These are phyloP conservation scores for Fusarium siculi DNA, from an alignment of 2,329 filamentous ascomycete genomes.

Conservation along the genomic window DNA sequence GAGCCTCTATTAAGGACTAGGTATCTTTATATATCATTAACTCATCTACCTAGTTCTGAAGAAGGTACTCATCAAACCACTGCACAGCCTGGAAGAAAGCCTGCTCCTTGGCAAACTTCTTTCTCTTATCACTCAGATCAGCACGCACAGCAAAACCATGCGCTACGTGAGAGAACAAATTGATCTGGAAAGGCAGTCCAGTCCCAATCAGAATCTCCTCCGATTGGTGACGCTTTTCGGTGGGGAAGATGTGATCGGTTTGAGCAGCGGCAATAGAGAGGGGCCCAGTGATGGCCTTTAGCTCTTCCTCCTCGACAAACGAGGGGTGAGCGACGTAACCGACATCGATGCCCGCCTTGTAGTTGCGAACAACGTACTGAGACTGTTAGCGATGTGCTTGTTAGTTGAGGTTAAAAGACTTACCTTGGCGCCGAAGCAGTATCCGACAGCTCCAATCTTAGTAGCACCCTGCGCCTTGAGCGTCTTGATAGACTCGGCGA, in stretches of 20 bases:
- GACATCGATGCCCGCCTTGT: slow-evolving; percentile 64
- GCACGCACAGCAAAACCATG: slow-evolving; percentile 81
- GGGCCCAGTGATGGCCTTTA: slow-evolving; percentile 66
- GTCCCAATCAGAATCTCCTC: slow-evolving; percentile 68
- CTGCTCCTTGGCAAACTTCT: slow-evolving; percentile 80
- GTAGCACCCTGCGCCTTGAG: slow-evolving; percentile 64
- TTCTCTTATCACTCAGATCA: slow-evolving; percentile 61
- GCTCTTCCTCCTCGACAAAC: slow-evolving; percentile 68
- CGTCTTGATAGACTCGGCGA: slow-evolving; percentile 59
- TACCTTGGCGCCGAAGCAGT: slow-evolving; percentile 74
- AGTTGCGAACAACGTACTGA: slow-evolving; percentile 76
- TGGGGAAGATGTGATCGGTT: slow-evolving; percentile 68
- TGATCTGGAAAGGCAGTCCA: slow-evolving; percentile 72
- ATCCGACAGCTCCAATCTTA: slow-evolving; percentile 67
- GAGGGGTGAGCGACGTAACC: slow-evolving; percentile 74
- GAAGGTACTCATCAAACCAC: slow-evolving; percentile 73
- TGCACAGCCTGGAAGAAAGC: slow-evolving; percentile 79
- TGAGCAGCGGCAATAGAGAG: slow-evolving; percentile 72
- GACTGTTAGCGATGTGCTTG: background rate
- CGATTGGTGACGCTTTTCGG: slow-evolving; percentile 63
- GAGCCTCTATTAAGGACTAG: background rate
- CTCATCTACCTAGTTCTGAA: background rate
- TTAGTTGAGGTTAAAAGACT: slow-evolving; percentile 35
- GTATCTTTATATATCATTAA: background rate
- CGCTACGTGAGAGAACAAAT: slow-evolving; percentile 72